A percentile compares a stretch with the other conserved stretches of the same genome.
phyloP scores from a whole-genome alignment of 2,329 filamentous ascomycete species.

The Ophiognomonia clavigignenti-juglandacearum region DNA sequence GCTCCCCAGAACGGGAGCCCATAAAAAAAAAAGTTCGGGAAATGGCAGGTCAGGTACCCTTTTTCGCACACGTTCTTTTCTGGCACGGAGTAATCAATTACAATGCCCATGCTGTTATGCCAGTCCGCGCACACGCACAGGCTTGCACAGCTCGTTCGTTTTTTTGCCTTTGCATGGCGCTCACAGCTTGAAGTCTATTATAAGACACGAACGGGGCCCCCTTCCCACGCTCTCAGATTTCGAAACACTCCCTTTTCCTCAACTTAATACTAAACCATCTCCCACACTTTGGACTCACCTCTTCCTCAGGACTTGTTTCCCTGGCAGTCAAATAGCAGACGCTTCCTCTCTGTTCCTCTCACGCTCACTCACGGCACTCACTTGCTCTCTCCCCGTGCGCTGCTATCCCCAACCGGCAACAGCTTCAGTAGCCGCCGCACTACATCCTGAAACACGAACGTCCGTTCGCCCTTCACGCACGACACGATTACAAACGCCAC shows the following conservation, averaged over 20 bases:
- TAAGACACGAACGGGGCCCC: conserved; percentile 19
- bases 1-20: not conserved
- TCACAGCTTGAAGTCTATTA: conserved; percentile 18
- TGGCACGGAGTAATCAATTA: conserved; percentile 4
- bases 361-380: not conserved
- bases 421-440: no score
- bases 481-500: not conserved
- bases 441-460: conserved; percentile 10
- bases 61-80: not conserved
- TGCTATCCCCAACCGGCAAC: no score
- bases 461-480: not conserved
- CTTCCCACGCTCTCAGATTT: conserved; percentile 16
- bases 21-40: not conserved
- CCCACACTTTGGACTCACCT: conserved; percentile 6
- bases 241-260: conserved; percentile 16
- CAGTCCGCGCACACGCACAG: conserved; percentile 3
- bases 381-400: no score
- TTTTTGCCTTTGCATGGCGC: conserved; percentile 12
- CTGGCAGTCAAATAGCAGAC: not conserved
- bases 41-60: not conserved
- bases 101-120: not conserved
- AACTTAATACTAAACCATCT: conserved; percentile 13
- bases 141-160: conserved; percentile 1
- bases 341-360: not conserved
- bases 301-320: conserved; percentile 6